Evolutionary conservation across 2,329 filamentous ascomycete genomes (phyloP), one percentile per base, ranked within the genome.

Genomic region (Fusarium sp.): DNA sequence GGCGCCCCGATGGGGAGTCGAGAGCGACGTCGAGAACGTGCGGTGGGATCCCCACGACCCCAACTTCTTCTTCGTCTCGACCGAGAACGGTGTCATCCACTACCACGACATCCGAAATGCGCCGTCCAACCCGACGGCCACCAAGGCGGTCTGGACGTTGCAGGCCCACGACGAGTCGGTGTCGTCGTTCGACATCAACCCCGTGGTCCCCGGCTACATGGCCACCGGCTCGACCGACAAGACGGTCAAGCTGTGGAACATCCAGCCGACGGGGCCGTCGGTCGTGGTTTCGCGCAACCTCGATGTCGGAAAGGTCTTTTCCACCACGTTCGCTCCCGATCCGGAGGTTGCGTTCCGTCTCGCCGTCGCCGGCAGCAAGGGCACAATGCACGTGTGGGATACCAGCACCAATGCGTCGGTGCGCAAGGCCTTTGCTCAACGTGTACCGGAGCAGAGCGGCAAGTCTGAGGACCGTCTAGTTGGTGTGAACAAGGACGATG

Each of bases 161-260:
- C 96, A 99, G 82, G 96, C 96, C 14, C 96, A 99, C 82, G 93
- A 97, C 78, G 90, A 95, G 79, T 92, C 93, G 3, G 87, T 98
- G 46, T 97, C 93, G 8, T 90, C 93, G 0, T 97, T 99, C 78
- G 94, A 97, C 79, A 87, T 98, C 81, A 98, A 97, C 84, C 86
- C 90, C 4, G 84, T 90, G 54, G 93, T 99, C 64, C 95, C 96
- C 1, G 96, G 96, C 44, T 97, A 93, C 85, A 87, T 99, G 81
- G 96, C 89, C 13, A 98, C 96, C 0, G 96, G 94, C 3, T 97
- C 93, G 2, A 94, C 92, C 13, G 96, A 99, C 84, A 95, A 93
- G 83, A 92, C 91, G 6, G 93, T 98, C 74, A 99, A 99, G 85
- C 85, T 99, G 62, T 99, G 96, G 96, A 97, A 97, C 81, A 89